Evolutionary conservation across 352 stramenopile species (phyloP).

Genomic region (Globisporangium sylvaticum): DNA sequence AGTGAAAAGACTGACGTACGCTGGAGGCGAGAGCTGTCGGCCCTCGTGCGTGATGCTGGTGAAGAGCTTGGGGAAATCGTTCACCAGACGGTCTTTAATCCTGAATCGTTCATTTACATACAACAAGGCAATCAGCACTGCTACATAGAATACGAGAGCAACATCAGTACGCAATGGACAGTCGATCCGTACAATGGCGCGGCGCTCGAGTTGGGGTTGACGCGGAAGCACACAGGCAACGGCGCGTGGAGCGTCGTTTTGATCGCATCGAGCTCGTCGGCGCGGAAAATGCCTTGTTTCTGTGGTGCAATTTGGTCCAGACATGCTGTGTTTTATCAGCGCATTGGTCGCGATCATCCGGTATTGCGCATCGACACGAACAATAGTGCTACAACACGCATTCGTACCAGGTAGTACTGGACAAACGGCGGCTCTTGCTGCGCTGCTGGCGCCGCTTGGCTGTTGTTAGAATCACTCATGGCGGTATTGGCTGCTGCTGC

Average conservation of each 20-base stretch:
- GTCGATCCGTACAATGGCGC: conserved; percentile 20
- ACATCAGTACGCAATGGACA: not conserved
- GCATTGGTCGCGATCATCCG: too few species aligned
- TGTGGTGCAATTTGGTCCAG: conserved; percentile 10
- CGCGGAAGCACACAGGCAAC: conserved; percentile 66
- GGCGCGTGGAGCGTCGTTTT: conserved; percentile 45
- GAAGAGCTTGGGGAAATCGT: conserved; percentile 46
- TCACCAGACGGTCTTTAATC: conserved; percentile 45
- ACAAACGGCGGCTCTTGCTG: conserved; percentile 30
- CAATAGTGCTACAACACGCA: not conserved
- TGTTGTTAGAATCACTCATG: not conserved
- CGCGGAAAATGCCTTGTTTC: conserved; percentile 56
- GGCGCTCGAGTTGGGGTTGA: conserved; percentile 43
- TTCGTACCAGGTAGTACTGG: conserved; percentile 64
- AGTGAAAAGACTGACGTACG: conserved; percentile 12
- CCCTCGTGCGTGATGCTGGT: conserved; percentile 25
- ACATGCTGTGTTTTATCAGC: not conserved
- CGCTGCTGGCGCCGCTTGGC: not conserved
- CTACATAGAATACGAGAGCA: not conserved
- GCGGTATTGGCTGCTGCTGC: not conserved
- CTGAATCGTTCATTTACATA: conserved; percentile 3
- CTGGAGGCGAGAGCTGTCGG: conserved; percentile 31
- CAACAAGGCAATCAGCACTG: not conserved
- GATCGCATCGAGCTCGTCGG: conserved; percentile 37
- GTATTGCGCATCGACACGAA: not conserved